phyloP scores from a whole-genome alignment of 1,284 basidiomycete species.

The Fomitiporia mediterranea region DNA sequence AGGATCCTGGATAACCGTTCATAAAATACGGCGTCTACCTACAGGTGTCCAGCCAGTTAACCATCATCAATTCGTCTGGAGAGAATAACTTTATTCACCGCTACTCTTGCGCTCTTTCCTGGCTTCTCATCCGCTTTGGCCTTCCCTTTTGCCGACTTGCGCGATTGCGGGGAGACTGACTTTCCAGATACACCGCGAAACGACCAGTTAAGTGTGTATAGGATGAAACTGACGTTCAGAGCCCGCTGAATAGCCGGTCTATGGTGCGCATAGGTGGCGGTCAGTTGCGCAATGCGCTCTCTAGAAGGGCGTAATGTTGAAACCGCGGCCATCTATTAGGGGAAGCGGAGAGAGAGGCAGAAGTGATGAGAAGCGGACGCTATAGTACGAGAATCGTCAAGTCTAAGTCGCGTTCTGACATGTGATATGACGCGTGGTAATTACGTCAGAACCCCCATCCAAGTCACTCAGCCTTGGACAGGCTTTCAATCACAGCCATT shows the following conservation, averaged over 20 bases:
- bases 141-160: conserved; percentile 40
- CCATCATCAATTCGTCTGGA: too few species aligned
- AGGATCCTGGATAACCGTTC: conserved; percentile 74
- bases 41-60: too few species aligned
- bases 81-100: conserved; percentile 49
- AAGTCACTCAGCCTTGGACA: too few species aligned
- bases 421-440: conserved; percentile 9
- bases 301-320: conserved; percentile 26
- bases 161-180: conserved; percentile 24
- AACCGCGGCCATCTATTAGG: conserved; percentile 26
- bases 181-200: conserved; percentile 44
- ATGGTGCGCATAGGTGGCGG: conserved; percentile 53
- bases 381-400: not conserved
- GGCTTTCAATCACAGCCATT: too few species aligned
- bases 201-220: conserved; percentile 59
- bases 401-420: not conserved
- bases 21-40: conserved; percentile 92
- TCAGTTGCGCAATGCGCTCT: conserved; percentile 37
- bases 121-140: conserved; percentile 31
- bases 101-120: conserved; percentile 54
- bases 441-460: not conserved
- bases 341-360: not conserved
- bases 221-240: conserved; percentile 58
- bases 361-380: not conserved
- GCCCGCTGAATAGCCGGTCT: conserved; percentile 65